These are phyloP conservation scores for Lactuca sativa DNA, from an alignment of 129 eudicot genomes.

Conservation along the genomic window DNA sequence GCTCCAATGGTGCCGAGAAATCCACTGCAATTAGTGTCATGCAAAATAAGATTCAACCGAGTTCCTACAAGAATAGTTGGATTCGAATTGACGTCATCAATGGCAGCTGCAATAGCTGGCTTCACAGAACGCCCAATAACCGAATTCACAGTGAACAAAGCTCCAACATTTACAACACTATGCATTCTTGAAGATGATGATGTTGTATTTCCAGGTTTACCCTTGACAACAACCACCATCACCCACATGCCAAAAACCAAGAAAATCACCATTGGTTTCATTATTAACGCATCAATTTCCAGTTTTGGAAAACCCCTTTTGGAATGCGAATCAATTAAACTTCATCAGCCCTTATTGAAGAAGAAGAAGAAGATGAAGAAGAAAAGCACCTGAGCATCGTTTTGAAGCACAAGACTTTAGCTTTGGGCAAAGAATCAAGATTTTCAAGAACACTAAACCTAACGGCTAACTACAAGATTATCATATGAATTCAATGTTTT, in stretches of 20 bases:
- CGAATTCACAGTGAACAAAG: conserved; percentile 74
- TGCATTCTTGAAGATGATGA: conserved; percentile 31
- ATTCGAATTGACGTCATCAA: conserved; percentile 76
- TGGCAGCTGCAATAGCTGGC: conserved; percentile 81
- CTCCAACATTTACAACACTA: conserved; percentile 67
- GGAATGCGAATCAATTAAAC: conserved; percentile 9
- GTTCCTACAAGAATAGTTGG: conserved; percentile 51
- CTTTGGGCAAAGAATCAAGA: conserved; percentile 34
- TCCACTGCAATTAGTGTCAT: conserved; percentile 92
- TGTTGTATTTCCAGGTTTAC: conserved; percentile 37
- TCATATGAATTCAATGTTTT: conserved; percentile 14
- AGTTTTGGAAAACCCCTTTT: conserved; percentile 11
- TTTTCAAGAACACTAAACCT: conserved; percentile 10
- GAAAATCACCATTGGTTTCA: conserved; percentile 22
- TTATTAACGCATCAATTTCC: conserved; percentile 22
- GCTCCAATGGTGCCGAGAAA: conserved; percentile 87
- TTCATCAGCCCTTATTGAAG: background rate
- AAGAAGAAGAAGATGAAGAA: background rate
- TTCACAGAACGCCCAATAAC: conserved; percentile 71
- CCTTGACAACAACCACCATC: conserved; percentile 33
- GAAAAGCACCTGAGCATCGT: conserved; percentile 19
- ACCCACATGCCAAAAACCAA: conserved; percentile 26
- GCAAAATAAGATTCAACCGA: conserved; percentile 53
- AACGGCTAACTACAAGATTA: conserved; percentile 16
- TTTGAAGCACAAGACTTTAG: conserved; percentile 31